phyloP scores from a whole-genome alignment of 305 asterid genomes.

The Lippia alba region DNA sequence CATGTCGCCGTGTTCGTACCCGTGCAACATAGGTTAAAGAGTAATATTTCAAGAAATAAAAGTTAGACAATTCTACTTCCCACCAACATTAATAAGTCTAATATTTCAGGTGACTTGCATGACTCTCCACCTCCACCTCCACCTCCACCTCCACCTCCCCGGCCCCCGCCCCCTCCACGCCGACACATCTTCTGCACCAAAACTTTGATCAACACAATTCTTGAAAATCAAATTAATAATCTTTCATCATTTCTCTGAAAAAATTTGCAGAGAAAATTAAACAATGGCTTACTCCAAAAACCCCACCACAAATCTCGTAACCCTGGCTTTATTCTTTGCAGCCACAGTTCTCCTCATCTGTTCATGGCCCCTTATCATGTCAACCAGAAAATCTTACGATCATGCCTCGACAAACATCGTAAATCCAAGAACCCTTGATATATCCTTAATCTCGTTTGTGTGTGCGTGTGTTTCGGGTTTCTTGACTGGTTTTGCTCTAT shows the following conservation, averaged over 20 bases:
- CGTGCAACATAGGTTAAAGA: too few species aligned
- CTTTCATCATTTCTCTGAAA: too few species aligned
- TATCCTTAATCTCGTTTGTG: too few species aligned
- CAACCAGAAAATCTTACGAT: slow-evolving; percentile 30
- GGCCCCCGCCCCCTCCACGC: too few species aligned
- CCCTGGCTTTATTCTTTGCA: slow-evolving; percentile 41
- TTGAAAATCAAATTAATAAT: too few species aligned
- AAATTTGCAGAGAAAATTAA: background rate
- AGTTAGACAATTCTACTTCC: background rate
- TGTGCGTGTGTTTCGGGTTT: too few species aligned
- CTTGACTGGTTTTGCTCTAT: too few species aligned
- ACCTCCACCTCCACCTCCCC: background rate
- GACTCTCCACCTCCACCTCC: background rate
- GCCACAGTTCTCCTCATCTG: slow-evolving; percentile 33
- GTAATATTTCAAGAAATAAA: background rate
- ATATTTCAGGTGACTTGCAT: slow-evolving; percentile 32
- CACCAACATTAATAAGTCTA: background rate
- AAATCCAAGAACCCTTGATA: background rate
- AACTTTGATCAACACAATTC: too few species aligned
- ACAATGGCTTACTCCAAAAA: slow-evolving; percentile 46
- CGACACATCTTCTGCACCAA: background rate
- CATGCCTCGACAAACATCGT: too few species aligned
- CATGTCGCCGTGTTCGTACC: too few species aligned
- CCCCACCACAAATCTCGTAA: slow-evolving; percentile 37
- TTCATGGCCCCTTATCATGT: slow-evolving; percentile 32